Evolutionary conservation across 2,329 filamentous ascomycete genomes (phyloP), one percentile per base, ranked within the genome.

Genomic region (Sporothrix luriei): DNA sequence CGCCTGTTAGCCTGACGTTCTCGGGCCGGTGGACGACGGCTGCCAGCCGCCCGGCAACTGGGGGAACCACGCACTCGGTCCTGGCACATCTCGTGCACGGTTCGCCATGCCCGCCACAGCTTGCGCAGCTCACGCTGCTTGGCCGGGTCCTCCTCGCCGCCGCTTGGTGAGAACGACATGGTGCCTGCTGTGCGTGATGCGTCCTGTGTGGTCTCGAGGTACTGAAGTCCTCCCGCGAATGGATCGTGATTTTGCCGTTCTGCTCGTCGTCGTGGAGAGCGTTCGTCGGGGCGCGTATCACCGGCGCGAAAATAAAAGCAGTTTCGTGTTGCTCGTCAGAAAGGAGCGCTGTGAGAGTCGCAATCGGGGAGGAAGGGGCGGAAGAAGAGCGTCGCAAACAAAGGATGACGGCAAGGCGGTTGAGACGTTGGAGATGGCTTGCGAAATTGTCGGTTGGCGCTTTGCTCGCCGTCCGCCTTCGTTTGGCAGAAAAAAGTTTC

Each of bases 21-120:
- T 33, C 3, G 48, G 14, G 3, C 11, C 40, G 13, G 13, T 14
- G 2, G 13, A 3, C 2, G 61, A 24, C 26, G 24, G 59, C 9
- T 49, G 38, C 62, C 38, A 48, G 69, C 68, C 70, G 69, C 66
- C 59, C 29, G 65, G 71, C 75, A 29, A 33, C 54, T 46, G 29
- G 7, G 19, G 73, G 70, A 74, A 72, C 71, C 72, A 76, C 91
- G 76, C 87, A 97, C 94, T 79, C 94, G 84, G 80, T 98, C 95
- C 72, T 87, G 85, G 75, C 95, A 90, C 94, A 99, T 97, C 85
- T 99, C 92, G 80, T 97, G 93, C 64, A 93, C 89, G 10, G 95
- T 99, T 80, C 89, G 89, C 88, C 92, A 96, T 76, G 94, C 93
- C 80, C 94, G 91, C 94, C 95, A 99, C 75, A 97, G 88, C 78